Conservation (phyloP, 2,329 filamentous ascomycete species). For the Colletotrichum agaves region DNA sequence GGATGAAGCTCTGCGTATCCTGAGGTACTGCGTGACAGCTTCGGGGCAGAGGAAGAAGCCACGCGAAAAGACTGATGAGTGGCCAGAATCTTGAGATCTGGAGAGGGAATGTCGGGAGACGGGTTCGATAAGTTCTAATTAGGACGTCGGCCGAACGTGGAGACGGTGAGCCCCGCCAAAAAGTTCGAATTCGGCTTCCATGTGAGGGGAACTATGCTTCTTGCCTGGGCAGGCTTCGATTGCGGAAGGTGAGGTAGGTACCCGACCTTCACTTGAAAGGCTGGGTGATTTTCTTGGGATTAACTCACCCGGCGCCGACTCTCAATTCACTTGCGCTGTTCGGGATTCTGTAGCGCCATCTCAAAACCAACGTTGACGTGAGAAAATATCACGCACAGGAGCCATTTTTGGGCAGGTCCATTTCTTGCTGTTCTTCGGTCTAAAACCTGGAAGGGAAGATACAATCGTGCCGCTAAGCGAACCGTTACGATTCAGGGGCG, state of each 20-base stretch:
- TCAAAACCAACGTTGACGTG: background rate
- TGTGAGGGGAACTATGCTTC: constrained; percentile 15
- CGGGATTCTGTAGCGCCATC: background rate
- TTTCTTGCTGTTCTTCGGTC: background rate
- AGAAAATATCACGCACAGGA: background rate
- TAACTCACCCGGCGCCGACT: background rate
- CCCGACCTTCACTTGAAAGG: no score
- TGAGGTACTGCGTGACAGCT: constrained; percentile 8
- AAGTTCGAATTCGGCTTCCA: constrained; percentile 25
- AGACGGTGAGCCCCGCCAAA: constrained; percentile 11
- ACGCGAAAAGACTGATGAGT: background rate
- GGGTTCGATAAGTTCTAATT: background rate
- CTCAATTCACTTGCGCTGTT: background rate
- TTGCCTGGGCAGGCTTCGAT: constrained; percentile 6
- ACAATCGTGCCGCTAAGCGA: background rate
- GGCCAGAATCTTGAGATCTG: constrained; percentile 15
- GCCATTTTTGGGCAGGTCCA: background rate
- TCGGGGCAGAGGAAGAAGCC: background rate
- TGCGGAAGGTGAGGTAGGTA: background rate
- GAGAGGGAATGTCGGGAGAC: background rate
- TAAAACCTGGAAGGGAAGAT: constrained; percentile 10
- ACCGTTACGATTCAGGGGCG: constrained; percentile 17
- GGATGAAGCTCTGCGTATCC: background rate
- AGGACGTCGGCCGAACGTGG: constrained; percentile 13
- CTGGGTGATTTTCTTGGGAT: no score